These are phyloP conservation scores for Ananas comosus DNA, from an alignment of 176 grass and related monocot species.

Conservation along the genomic window DNA sequence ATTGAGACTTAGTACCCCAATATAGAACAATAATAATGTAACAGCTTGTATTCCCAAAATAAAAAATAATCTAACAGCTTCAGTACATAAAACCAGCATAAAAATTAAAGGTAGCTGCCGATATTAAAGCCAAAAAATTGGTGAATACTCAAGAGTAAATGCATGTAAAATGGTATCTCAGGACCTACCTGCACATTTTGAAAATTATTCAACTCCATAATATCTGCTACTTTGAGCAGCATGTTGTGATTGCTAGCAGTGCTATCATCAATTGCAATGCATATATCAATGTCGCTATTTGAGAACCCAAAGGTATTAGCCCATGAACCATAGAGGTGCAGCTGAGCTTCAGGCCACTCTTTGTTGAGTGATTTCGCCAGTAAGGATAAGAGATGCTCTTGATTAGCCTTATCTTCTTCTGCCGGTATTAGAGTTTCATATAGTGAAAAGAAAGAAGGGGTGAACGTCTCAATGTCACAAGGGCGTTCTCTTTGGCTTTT, in stretches of 20 bases:
- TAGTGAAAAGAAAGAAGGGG: constrained; percentile 20
- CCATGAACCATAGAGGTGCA: constrained; percentile 61
- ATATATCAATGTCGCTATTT: constrained; percentile 46
- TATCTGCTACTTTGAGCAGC: constrained; percentile 32
- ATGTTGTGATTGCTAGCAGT: background rate
- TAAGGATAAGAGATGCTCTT: constrained; percentile 32
- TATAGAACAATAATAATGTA: too few relatives aligned
- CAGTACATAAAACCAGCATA: too few relatives aligned
- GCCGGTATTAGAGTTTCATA: constrained; percentile 42
- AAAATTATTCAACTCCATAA: constrained; percentile 23
- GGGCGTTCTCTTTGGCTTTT: constrained; percentile 24
- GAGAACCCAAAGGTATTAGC: constrained; percentile 46
- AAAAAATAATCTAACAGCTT: too few relatives aligned
- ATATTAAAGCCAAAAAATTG: too few relatives aligned
- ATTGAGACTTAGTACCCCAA: too few relatives aligned
- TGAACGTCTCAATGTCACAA: constrained; percentile 22
- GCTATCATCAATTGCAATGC: constrained; percentile 30
- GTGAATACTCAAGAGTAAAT: background rate
- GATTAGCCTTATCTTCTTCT: constrained; percentile 26
- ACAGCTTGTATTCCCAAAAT: too few relatives aligned
- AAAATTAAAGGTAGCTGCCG: too few relatives aligned
- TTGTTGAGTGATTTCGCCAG: constrained; percentile 22
- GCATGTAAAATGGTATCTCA: background rate
- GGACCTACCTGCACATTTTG: constrained; percentile 38
- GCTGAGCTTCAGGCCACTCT: constrained; percentile 40